A percentile compares a stretch with the other conserved stretches of the same genome.
These are phyloP conservation scores for Venturia oleaginea DNA, from an alignment of 2,329 filamentous ascomycete genomes.

Conservation along the genomic window DNA sequence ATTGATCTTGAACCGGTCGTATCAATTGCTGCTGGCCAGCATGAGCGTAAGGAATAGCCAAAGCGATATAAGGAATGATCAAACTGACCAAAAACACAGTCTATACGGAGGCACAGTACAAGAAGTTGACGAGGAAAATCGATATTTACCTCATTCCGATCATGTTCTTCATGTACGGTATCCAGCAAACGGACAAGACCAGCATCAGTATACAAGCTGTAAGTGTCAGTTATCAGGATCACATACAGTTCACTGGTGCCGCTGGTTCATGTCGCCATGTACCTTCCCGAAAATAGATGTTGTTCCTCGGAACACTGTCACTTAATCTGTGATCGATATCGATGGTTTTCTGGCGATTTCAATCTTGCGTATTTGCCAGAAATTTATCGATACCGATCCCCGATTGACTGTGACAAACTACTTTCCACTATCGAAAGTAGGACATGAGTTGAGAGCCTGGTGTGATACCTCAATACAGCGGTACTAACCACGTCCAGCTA, in stretches of 20 bases:
- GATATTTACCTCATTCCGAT: slow-evolving; percentile 39
- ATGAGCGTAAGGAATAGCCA: neutral
- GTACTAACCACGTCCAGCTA: slow-evolving; percentile 12
- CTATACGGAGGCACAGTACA: neutral
- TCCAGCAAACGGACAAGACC: slow-evolving; percentile 42
- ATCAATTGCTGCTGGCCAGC: neutral
- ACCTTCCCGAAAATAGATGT: no score
- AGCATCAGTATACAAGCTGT: slow-evolving; percentile 30
- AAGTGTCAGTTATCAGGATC: slow-evolving; percentile 24
- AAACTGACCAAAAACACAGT: neutral
- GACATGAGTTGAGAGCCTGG: no score
- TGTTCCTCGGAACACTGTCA: no score
- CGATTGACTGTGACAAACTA: no score
- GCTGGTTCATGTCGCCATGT: no score
- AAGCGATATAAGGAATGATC: neutral
- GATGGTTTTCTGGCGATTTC: no score
- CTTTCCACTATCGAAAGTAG: no score
- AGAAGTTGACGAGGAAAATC: slow-evolving; percentile 28
- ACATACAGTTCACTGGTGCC: no score
- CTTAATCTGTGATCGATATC: no score
- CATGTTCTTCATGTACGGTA: slow-evolving; percentile 42
- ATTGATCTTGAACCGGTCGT: neutral
- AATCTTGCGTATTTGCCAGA: no score
- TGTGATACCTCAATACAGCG: no score
- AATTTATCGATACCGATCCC: no score